phyloP scores from a whole-genome alignment of 768 basidiomycete genomes.

The Lenzites betulinus region DNA sequence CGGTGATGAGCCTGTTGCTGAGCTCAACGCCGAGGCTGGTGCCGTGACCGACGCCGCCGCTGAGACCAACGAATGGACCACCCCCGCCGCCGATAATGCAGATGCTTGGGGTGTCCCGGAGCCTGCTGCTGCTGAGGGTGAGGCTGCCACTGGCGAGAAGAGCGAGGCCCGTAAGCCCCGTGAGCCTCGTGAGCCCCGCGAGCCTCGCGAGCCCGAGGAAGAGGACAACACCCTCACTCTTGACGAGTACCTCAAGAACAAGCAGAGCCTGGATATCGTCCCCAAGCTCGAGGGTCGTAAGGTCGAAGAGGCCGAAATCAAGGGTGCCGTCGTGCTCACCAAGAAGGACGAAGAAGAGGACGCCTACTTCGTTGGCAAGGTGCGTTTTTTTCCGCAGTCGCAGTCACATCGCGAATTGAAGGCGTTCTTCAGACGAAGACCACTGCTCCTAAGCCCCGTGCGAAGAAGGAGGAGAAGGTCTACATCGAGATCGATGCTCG shows the following conservation, averaged over 20 bases:
- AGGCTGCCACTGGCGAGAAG: conserved; percentile 39
- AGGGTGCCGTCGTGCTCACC: conserved; percentile 64
- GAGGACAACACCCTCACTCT: conserved; percentile 93
- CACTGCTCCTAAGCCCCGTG: conserved; percentile 56
- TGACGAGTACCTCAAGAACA: conserved; percentile 89
- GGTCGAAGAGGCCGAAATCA: conserved; percentile 71
- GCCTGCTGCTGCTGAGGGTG: conserved; percentile 29
- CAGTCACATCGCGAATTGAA: background rate
- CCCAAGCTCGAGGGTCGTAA: conserved; percentile 79
- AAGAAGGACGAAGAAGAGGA: conserved; percentile 67
- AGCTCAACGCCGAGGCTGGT: conserved; percentile 78
- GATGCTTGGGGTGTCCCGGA: conserved; percentile 36
- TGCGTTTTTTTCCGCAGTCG: conserved; percentile 36
- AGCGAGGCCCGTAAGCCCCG: conserved; percentile 38
- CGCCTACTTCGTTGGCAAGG: conserved; percentile 90
- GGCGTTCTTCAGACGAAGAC: conserved; percentile 55
- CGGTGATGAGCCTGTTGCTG: conserved; percentile 82
- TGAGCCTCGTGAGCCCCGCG: conserved; percentile 39
- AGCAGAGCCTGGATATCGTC: conserved; percentile 58
- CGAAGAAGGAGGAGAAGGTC: conserved; percentile 89
- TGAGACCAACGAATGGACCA: conserved; percentile 50
- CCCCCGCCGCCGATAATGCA: conserved; percentile 31
- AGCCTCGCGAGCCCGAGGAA: conserved; percentile 72
- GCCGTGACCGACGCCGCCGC: conserved; percentile 70
- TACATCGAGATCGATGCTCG: conserved; percentile 90